Percentiles rank a stretch among this genome's conserved stretches.
phyloP scores from a whole-genome alignment of 371 early-diverging fungal genomes.

The Coemansia sp. region DNA sequence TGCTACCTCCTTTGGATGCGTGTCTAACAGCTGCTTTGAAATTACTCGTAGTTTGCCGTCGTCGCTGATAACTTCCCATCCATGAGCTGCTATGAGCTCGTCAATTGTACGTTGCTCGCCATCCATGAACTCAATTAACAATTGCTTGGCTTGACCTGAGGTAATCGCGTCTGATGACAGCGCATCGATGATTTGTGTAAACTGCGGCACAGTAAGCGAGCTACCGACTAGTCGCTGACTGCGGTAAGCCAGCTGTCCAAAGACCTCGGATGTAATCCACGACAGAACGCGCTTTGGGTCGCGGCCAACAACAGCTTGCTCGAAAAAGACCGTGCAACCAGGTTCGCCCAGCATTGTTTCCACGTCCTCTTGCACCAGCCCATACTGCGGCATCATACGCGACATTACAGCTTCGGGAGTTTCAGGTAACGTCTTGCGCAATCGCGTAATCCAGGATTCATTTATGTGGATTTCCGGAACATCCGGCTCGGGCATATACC shows the following conservation, averaged over 20 bases:
- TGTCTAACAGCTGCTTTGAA: constrained; percentile 56
- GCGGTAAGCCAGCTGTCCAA: constrained; percentile 69
- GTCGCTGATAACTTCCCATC: constrained; percentile 68
- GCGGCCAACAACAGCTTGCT: constrained; percentile 52
- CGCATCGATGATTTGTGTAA: constrained; percentile 67
- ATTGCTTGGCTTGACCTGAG: constrained; percentile 64
- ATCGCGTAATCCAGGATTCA: constrained; percentile 55
- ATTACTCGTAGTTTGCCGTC: constrained; percentile 53
- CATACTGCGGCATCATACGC: constrained; percentile 65
- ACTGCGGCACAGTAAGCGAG: constrained; percentile 59
- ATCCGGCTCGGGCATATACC: constrained; percentile 93
- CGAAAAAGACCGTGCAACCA: constrained; percentile 72
- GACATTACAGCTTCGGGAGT: constrained; percentile 64
- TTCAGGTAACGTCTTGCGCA: constrained; percentile 63
- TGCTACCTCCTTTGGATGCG: constrained; percentile 61
- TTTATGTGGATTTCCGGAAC: constrained; percentile 60
- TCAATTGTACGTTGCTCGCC: constrained; percentile 56
- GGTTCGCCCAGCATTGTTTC: constrained; percentile 70
- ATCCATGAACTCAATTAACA: constrained; percentile 68
- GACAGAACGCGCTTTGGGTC: constrained; percentile 22
- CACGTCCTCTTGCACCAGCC: constrained; percentile 58
- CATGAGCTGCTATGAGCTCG: constrained; percentile 66
- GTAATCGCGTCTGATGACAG: constrained; percentile 55
- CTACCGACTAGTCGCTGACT: constrained; percentile 58
- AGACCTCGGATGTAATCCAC: constrained; percentile 78